phyloP scores from a whole-genome alignment of 2,329 filamentous ascomycete genomes.

The Colletotrichum sp. region DNA sequence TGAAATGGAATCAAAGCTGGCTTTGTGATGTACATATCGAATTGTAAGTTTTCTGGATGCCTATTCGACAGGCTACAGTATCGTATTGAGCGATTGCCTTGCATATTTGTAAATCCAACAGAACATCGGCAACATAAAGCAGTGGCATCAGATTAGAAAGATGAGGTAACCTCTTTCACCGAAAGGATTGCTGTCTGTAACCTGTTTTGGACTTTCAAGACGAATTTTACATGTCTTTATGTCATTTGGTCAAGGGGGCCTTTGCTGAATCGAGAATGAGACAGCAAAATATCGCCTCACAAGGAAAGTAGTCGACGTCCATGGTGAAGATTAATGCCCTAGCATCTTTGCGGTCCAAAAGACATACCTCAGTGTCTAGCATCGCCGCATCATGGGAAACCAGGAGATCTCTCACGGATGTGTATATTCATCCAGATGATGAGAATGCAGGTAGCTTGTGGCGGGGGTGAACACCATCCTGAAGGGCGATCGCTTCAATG shows the following conservation, averaged over 20 bases:
- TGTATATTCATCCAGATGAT: too few species aligned
- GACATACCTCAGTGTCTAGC: too few species aligned
- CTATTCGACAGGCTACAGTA: neutral
- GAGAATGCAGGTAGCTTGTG: too few species aligned
- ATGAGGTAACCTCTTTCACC: neutral
- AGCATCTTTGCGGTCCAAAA: too few species aligned
- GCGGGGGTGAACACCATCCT: too few species aligned
- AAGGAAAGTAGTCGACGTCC: neutral
- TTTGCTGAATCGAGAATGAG: accelerated
- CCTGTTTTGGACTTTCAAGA: neutral
- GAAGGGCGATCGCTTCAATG: neutral
- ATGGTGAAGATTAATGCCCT: neutral
- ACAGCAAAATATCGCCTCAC: neutral
- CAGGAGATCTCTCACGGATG: too few species aligned
- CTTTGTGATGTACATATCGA: neutral
- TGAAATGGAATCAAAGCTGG: accelerated
- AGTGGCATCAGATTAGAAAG: neutral
- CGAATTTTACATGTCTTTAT: accelerated
- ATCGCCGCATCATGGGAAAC: too few species aligned
- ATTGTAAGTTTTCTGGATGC: too few species aligned
- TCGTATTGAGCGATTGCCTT: accelerated
- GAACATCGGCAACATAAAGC: neutral
- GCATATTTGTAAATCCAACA: neutral
- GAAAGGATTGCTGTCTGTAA: accelerated
- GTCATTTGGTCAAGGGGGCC: accelerated